Conservation (phyloP, 2,329 filamentous ascomycete species). For the Neonectria punicea region DNA sequence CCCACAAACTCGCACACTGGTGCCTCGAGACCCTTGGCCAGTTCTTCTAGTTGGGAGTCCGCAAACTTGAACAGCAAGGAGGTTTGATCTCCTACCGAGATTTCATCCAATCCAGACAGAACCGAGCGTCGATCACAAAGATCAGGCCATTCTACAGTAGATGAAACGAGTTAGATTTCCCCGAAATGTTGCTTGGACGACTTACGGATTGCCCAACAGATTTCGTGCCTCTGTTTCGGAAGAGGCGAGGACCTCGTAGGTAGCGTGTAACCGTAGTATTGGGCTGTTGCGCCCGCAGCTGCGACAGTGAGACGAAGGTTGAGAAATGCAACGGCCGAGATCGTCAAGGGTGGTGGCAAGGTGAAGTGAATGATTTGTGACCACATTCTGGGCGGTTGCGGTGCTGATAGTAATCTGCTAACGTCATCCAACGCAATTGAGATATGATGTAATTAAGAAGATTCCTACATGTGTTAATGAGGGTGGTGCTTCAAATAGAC, state of each 20-base stretch:
- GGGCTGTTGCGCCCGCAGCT: slow-evolving; percentile 23
- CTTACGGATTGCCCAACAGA: slow-evolving; percentile 36
- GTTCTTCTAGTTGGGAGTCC: slow-evolving; percentile 1
- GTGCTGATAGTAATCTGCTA: too few species aligned
- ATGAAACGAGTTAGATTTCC: background rate
- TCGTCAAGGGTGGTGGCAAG: slow-evolving; percentile 14
- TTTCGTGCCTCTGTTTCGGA: slow-evolving; percentile 29
- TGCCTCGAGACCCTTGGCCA: slow-evolving; percentile 26
- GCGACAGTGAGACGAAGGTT: slow-evolving; percentile 23
- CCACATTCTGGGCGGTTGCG: slow-evolving; percentile 19
- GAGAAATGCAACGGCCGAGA: slow-evolving; percentile 27
- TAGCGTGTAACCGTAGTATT: slow-evolving; percentile 33
- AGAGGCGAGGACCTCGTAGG: slow-evolving; percentile 9
- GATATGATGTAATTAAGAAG: too few species aligned
- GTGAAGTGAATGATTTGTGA: slow-evolving; percentile 34
- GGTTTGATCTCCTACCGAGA: background rate
- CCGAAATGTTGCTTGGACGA: background rate
- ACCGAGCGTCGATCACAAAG: background rate
- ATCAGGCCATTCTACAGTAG: slow-evolving; percentile 26
- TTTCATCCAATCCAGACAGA: background rate
- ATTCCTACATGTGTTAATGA: too few species aligned
- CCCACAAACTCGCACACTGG: slow-evolving; percentile 36
- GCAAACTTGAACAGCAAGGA: slow-evolving; percentile 12
- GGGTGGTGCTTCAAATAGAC: too few species aligned
- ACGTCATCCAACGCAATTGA: too few species aligned